phyloP scores from a whole-genome alignment of 805 yeast species.

The Candida maltosa region DNA sequence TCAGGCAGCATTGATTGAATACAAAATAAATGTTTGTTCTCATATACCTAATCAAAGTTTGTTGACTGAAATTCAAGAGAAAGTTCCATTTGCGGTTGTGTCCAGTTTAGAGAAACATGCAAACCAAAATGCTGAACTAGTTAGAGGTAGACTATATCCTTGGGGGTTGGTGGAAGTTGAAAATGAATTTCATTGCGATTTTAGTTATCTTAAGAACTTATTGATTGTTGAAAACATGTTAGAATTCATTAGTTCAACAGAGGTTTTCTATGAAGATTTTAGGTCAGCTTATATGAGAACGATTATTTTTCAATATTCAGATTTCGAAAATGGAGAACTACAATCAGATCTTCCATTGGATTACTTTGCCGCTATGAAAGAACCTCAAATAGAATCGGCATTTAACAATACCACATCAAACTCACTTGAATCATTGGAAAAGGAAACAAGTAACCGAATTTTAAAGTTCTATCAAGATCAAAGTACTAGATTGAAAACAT shows the following conservation, averaged over 20 bases:
- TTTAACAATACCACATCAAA: conserved; percentile 38
- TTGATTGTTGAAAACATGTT: conserved; percentile 70
- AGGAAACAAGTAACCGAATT: conserved; percentile 33
- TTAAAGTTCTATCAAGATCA: conserved; percentile 21
- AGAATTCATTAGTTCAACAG: conserved; percentile 75
- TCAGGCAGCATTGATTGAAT: conserved; percentile 16
- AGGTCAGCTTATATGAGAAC: conserved; percentile 39
- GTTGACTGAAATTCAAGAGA: conserved; percentile 24
- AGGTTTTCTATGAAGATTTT: conserved; percentile 70
- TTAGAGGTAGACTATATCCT: conserved; percentile 71
- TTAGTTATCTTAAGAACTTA: conserved; percentile 57
- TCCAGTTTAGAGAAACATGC: conserved; percentile 50
- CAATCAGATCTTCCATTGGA: too few relatives aligned
- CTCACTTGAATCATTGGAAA: conserved; percentile 26
- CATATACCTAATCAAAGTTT: conserved; percentile 25
- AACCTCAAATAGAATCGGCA: too few relatives aligned
- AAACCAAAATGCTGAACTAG: conserved; percentile 35
- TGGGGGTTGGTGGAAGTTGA: conserved; percentile 92
- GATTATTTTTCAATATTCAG: too few relatives aligned
- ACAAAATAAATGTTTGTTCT: conserved; percentile 28
- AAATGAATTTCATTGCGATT: conserved; percentile 75
- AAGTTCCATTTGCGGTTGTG: conserved; percentile 70
- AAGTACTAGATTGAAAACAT: conserved; percentile 51
- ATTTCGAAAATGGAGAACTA: too few relatives aligned
- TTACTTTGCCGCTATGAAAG: too few relatives aligned